Percentiles rank a stretch among this genome's conserved stretches.
Evolutionary conservation across 305 asterid genomes (phyloP).

Genomic region (Andrographis paniculata): DNA sequence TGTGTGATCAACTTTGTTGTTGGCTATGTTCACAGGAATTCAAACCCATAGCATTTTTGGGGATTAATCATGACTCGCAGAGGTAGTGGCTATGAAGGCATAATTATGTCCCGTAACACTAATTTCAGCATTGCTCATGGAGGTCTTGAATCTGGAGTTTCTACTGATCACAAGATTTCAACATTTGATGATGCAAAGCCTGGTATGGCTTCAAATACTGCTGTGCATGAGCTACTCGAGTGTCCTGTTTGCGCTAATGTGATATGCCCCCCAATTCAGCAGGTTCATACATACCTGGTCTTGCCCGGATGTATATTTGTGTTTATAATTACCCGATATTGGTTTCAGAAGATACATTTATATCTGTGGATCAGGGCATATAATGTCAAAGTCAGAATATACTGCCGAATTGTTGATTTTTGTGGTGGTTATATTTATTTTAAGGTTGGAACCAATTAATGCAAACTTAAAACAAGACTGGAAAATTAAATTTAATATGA

Average conservation of each 20-base stretch:
- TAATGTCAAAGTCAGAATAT: too few species aligned
- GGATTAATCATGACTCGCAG: slow-evolving; percentile 51
- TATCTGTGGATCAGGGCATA: not conserved
- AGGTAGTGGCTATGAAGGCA: slow-evolving; percentile 34
- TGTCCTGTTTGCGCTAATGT: slow-evolving; percentile 67
- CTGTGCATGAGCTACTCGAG: slow-evolving; percentile 71
- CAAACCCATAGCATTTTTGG: slow-evolving; percentile 1
- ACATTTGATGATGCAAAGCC: slow-evolving; percentile 31
- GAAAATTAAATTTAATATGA: not conserved
- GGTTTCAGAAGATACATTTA: slow-evolving; percentile 7
- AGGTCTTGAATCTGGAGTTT: slow-evolving; percentile 35
- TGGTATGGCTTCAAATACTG: slow-evolving; percentile 43
- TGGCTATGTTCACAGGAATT: slow-evolving; percentile 20
- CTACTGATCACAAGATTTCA: slow-evolving; percentile 38
- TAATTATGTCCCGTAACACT: slow-evolving; percentile 29
- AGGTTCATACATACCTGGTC: slow-evolving; percentile 32
- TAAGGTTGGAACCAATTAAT: not conserved
- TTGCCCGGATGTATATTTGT: slow-evolving; percentile 4
- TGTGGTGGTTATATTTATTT: not conserved
- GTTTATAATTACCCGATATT: slow-evolving; percentile 8
- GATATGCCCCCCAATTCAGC: slow-evolving; percentile 86
- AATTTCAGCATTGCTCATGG: slow-evolving; percentile 42
- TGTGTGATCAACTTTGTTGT: slow-evolving; percentile 4
- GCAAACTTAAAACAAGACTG: not conserved
- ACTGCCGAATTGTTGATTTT: too few species aligned